These are phyloP conservation scores for Phytophthora pistaciae DNA, from an alignment of 352 stramenopile species.

Conservation along the genomic window DNA sequence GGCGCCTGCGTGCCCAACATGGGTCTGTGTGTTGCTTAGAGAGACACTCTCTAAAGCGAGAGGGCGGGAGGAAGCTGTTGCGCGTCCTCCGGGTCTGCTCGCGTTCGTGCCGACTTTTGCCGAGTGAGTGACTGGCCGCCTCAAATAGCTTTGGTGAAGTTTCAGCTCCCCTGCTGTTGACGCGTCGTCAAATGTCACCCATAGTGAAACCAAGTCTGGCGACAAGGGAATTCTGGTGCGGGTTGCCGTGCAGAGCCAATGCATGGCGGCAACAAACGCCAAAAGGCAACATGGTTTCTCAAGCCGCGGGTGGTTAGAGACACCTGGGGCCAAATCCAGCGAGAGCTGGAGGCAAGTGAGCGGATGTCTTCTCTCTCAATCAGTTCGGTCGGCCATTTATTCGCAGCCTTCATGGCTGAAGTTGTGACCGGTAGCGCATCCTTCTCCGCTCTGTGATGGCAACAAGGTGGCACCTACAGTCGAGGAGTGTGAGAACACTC, in stretches of 20 bases:
- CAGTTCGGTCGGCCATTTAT: neutral
- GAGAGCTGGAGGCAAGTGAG: conserved; percentile 1
- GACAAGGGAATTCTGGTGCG: conserved; percentile 21
- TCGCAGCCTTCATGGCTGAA: neutral
- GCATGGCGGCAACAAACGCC: neutral
- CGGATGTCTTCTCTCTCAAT: neutral
- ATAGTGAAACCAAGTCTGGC: conserved; percentile 23
- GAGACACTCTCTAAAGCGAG: neutral
- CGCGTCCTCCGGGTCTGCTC: conserved; percentile 9
- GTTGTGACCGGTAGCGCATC: conserved; percentile 4
- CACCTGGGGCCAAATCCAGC: conserved; percentile 27
- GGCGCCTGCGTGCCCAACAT: conserved; percentile 53
- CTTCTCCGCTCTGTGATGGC: neutral
- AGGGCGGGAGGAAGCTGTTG: neutral
- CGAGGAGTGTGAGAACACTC: neutral
- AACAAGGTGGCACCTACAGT: neutral
- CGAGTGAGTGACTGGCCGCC: conserved; percentile 18
- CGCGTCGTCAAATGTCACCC: conserved; percentile 14
- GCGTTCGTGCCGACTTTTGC: neutral
- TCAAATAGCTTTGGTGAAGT: conserved; percentile 24
- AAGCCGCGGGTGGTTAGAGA: neutral
- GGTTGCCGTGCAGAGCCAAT: conserved; percentile 15
- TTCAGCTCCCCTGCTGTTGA: conserved; percentile 20
- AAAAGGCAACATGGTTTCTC: conserved; percentile 2
- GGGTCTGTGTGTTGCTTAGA: neutral